These are phyloP conservation scores for Dendrocalamus sinicus DNA, from an alignment of 176 grass and related monocot species.

Conservation along the genomic window DNA sequence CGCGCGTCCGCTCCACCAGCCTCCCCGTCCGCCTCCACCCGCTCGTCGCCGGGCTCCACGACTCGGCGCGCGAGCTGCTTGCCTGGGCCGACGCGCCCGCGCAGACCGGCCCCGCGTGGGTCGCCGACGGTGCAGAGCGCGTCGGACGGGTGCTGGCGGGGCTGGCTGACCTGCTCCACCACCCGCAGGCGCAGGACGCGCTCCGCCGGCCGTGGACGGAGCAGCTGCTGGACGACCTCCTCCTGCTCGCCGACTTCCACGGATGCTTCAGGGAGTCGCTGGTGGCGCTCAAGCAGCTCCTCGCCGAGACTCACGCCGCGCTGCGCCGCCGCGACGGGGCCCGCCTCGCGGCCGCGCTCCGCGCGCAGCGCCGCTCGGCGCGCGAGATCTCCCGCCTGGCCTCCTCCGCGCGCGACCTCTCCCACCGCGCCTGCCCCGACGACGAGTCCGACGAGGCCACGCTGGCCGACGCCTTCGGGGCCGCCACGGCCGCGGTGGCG, in stretches of 20 bases:
- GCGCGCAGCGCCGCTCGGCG: conserved; percentile 55
- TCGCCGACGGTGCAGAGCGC: conserved; percentile 37
- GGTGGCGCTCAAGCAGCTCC: conserved; percentile 46
- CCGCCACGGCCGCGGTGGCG: conserved; percentile 46
- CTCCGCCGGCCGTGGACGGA: conserved; percentile 57
- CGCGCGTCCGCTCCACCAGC: conserved; percentile 56
- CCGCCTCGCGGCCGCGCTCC: conserved; percentile 54
- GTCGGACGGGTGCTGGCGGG: conserved; percentile 21
- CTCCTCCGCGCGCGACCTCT: conserved; percentile 48
- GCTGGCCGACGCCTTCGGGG: conserved; percentile 46
- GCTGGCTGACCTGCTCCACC: conserved; percentile 51
- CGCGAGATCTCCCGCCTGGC: conserved; percentile 47
- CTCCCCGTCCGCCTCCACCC: conserved; percentile 67
- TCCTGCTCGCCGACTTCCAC: conserved; percentile 61
- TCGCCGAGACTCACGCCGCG: conserved; percentile 56
- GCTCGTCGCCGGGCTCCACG: conserved; percentile 58
- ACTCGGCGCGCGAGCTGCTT: conserved; percentile 49
- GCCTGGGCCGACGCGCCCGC: conserved; percentile 44
- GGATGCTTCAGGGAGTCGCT: conserved; percentile 57
- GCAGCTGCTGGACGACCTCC: conserved; percentile 64
- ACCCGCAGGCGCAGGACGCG: conserved; percentile 64
- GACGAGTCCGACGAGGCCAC: conserved; percentile 55
- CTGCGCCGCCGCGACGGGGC: conserved; percentile 49
- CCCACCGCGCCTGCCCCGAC: conserved; percentile 23
- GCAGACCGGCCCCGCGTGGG: conserved; percentile 42